Conservation (phyloP, 2,329 filamentous ascomycete genomes). For the Cladophialophora yegresii region DNA sequence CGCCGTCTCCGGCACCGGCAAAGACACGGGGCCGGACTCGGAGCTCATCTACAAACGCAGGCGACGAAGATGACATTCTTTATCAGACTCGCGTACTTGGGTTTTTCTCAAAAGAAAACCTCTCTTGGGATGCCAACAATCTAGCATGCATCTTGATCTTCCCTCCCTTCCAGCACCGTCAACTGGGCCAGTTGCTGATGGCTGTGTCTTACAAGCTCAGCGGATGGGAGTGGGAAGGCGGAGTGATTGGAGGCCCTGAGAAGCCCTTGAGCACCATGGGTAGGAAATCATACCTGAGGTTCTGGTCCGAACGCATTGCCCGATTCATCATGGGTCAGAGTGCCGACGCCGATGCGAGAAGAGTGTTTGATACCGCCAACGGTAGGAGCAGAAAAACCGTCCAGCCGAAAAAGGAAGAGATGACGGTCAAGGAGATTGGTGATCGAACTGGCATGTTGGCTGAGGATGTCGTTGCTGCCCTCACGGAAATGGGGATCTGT, state of each 20-base stretch:
- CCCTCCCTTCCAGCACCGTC: slow-evolving; percentile 90
- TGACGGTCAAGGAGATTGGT: slow-evolving; percentile 72
- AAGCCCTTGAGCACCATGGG: slow-evolving; percentile 88
- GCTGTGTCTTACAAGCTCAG: slow-evolving; percentile 92
- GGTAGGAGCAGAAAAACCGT: slow-evolving; percentile 35
- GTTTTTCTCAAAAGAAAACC: slow-evolving; percentile 99
- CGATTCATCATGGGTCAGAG: slow-evolving; percentile 54
- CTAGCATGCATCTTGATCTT: slow-evolving; percentile 95
- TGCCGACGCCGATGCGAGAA: slow-evolving; percentile 38
- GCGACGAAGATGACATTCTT: slow-evolving; percentile 40
- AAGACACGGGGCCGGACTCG: slow-evolving; percentile 33
- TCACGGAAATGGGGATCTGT: slow-evolving; percentile 77
- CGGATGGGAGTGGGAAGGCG: slow-evolving; percentile 64
- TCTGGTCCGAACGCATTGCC: slow-evolving; percentile 82
- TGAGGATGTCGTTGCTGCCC: slow-evolving; percentile 77
- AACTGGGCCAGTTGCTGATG: slow-evolving; percentile 85
- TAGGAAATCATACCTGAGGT: slow-evolving; percentile 76
- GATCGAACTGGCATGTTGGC: slow-evolving; percentile 77
- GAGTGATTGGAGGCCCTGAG: slow-evolving; percentile 85
- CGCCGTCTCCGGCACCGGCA: slow-evolving; percentile 3
- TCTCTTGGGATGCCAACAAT: slow-evolving; percentile 99
- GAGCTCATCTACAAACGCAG: slow-evolving; percentile 23
- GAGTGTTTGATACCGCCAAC: slow-evolving; percentile 44
- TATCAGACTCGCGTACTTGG: slow-evolving; percentile 66
- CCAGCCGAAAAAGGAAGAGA: slow-evolving; percentile 43